These are phyloP conservation scores for Termitomyces sp. DNA, from an alignment of 768 basidiomycete species.

Conservation along the genomic window DNA sequence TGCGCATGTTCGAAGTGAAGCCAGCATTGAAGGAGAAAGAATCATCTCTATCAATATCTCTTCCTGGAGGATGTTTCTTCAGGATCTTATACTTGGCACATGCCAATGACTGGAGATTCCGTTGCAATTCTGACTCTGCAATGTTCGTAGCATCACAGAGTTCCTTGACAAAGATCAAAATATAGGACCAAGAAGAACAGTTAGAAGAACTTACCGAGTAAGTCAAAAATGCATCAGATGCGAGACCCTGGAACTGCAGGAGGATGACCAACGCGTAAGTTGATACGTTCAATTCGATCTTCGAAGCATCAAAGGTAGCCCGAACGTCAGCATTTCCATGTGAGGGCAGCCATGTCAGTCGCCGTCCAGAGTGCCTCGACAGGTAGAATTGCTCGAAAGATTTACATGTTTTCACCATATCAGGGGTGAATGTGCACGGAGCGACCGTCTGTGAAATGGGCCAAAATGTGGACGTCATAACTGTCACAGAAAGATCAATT, in stretches of 20 bases:
- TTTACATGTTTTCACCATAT: constrained; percentile 62
- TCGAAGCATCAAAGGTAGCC: constrained; percentile 72
- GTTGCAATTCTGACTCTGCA: constrained; percentile 74
- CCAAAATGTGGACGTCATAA: constrained; percentile 98
- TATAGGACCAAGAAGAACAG: background rate
- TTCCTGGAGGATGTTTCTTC: constrained; percentile 85
- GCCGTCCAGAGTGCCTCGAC: constrained; percentile 82
- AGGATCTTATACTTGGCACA: constrained; percentile 93
- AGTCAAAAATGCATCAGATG: constrained; percentile 66
- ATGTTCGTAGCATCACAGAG: constrained; percentile 77
- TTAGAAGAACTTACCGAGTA: constrained; percentile 57
- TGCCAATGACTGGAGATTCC: constrained; percentile 94
- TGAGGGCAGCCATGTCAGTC: constrained; percentile 89
- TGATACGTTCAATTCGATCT: constrained; percentile 90
- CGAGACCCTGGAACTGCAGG: constrained; percentile 77
- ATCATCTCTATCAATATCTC: constrained; percentile 76
- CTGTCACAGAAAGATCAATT: constrained; percentile 82
- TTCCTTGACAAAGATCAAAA: constrained; percentile 52
- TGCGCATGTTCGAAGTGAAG: constrained; percentile 79
- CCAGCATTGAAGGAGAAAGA: constrained; percentile 86
- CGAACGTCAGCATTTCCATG: constrained; percentile 90
- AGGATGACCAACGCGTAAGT: constrained; percentile 88
- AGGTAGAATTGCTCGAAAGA: constrained; percentile 91
- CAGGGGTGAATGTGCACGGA: constrained; percentile 65
- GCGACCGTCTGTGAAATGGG: constrained; percentile 71